Evolutionary conservation across 495 filamentous ascomycete species (phyloP).

Genomic region (Lepidopterella palustris): DNA sequence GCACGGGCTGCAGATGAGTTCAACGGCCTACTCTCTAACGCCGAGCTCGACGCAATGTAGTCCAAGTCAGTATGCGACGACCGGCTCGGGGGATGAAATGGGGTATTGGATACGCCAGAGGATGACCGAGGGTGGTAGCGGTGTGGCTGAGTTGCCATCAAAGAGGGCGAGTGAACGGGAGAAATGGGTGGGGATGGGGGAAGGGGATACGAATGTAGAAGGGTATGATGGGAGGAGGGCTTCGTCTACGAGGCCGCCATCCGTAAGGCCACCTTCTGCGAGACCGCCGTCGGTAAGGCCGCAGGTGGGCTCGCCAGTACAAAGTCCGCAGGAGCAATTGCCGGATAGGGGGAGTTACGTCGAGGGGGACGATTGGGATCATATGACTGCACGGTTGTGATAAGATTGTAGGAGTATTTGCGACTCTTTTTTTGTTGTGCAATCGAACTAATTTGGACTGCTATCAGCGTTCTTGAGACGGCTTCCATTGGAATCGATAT

Average conservation of each 20-base stretch:
- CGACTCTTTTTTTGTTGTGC: neutral
- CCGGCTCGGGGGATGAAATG: neutral
- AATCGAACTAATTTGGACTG: too few relatives aligned
- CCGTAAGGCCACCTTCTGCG: too few relatives aligned
- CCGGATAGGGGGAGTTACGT: neutral
- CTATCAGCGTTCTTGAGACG: too few relatives aligned
- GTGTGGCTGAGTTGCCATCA: neutral
- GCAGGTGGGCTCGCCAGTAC: too few relatives aligned
- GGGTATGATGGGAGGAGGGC: too few relatives aligned
- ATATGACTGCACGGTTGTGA: neutral
- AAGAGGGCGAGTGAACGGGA: neutral
- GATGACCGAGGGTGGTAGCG: neutral
- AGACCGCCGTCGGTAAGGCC: too few relatives aligned
- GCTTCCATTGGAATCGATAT: too few relatives aligned
- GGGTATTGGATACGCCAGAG: conserved; percentile 4
- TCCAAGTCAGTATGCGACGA: neutral
- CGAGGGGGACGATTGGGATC: neutral
- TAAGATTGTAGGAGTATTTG: neutral
- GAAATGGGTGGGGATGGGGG: conserved; percentile 4
- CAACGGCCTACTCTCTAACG: conserved; percentile 3
- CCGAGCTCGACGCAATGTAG: conserved; percentile 4
- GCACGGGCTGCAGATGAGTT: neutral
- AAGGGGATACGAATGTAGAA: too few relatives aligned
- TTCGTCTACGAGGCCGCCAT: too few relatives aligned
- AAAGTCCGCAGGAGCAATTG: neutral